A percentile compares a stretch with the other conserved stretches of the same genome.
Evolutionary conservation across 495 filamentous ascomycete genomes (phyloP).

Genomic region (Penicillium ochrochloron): DNA sequence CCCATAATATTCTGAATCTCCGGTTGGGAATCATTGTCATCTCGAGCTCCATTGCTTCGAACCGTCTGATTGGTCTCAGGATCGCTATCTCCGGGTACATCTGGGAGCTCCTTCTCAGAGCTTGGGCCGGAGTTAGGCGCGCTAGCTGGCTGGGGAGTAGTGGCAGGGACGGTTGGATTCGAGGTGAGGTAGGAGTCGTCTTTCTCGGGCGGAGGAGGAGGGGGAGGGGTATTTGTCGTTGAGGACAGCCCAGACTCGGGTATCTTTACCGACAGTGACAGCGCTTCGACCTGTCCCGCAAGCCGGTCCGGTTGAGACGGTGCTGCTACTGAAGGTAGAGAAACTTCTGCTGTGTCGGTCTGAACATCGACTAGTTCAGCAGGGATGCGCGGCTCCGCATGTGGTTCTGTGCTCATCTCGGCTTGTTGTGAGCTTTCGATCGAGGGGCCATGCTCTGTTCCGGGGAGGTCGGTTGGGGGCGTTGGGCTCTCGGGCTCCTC

Average conservation of each 20-base stretch:
- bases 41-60: slow-evolving; percentile 56
- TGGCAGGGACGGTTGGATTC: slow-evolving; percentile 52
- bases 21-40: slow-evolving; percentile 68
- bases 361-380: slow-evolving; percentile 10
- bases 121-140: slow-evolving; percentile 45
- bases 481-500: slow-evolving; percentile 21
- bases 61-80: slow-evolving; percentile 54
- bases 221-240: slow-evolving; percentile 35
- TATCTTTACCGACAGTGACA: slow-evolving; percentile 39
- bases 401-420: slow-evolving; percentile 25
- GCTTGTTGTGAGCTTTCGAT: slow-evolving; percentile 17
- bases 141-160: slow-evolving; percentile 40
- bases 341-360: slow-evolving; percentile 12
- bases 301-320: slow-evolving; percentile 33
- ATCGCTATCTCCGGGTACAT: slow-evolving; percentile 56
- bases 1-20: slow-evolving; percentile 98
- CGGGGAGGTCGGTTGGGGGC: slow-evolving; percentile 22
- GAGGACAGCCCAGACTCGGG: slow-evolving; percentile 23
- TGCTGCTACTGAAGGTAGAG: slow-evolving; percentile 18
- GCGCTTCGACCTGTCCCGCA: slow-evolving; percentile 38
- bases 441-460: slow-evolving; percentile 32
- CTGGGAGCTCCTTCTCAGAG: slow-evolving; percentile 57
- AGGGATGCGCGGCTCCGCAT: slow-evolving; percentile 9
- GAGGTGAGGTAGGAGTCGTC: slow-evolving; percentile 66
- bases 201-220: slow-evolving; percentile 51